Base-by-base conservation (phyloP, 164 flowering plant genomes). In the Kingdonia uniflora region DNA sequence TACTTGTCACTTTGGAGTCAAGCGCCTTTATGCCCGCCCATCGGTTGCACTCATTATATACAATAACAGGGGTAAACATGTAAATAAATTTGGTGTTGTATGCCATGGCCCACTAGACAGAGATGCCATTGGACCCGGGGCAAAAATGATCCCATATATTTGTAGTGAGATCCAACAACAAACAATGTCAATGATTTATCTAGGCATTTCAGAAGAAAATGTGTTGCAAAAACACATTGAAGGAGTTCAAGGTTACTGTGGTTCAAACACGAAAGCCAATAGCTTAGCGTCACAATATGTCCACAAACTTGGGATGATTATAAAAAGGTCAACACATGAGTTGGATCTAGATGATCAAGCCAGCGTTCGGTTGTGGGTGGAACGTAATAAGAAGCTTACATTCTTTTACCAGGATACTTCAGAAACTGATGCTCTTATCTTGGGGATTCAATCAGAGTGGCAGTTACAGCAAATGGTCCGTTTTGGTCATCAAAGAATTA, bases 371-470 rank as follows among this genome's bases (percentile, higher is more conserved):
- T 58, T 86, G 70, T 92, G 99, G 99, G 82, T 75, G 55, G 95
- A 88, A 40, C 82, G 95, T 47, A 80, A 84, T 64, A 77, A 80
- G 67, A 86, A 84, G 57, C 76, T 81, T 6, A 68, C 81, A 20
- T 92, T 92, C 70, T 75, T 82, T 55, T 80, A 84, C 68, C 96
- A 84, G 64, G 91, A 88, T 63, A 43, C 91, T 46, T 78, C 98
- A 39, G 97, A 84, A 42, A 57, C 72, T 2, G 75, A 80, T 66
- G 68, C 96, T 49, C 86, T 92, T 61, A 70, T 92, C 60, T 65
- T 92, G 59, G 99, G 99, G 14, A 84, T 92, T 58, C 99, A 92
- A 68, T 84, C 99, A 6, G 97, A 92, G 62, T 92, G 99, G 99
- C 99, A 86, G 66, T 55, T 92, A 69, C 94, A 86, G 51, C 98